Conservation (phyloP, 1,284 basidiomycete genomes). For the Trametes hirsuta region DNA sequence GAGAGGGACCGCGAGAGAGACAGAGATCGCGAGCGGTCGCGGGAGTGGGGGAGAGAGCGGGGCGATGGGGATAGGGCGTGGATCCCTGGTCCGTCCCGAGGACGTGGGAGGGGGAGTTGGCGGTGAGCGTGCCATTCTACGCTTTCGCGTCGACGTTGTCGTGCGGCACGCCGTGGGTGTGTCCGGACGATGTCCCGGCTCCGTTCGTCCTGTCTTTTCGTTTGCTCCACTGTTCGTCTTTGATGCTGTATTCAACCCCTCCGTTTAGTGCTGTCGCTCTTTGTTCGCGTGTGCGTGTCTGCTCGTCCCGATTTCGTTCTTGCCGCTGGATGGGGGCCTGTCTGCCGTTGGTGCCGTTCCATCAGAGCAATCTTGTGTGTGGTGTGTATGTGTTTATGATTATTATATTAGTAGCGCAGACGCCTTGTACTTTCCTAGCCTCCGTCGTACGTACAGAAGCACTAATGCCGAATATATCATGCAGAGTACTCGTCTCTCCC, state of each 20-base stretch:
- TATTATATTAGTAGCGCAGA: neutral
- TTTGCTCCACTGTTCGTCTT: no score
- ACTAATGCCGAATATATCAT: neutral
- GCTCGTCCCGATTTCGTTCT: no score
- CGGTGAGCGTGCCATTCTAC: constrained; percentile 3
- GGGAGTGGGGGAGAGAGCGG: constrained; percentile 23
- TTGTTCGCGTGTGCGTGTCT: no score
- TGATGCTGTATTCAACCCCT: no score
- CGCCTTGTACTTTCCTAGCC: neutral
- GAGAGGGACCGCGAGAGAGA: constrained; percentile 40
- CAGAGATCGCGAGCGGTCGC: constrained; percentile 19
- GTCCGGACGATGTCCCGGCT: no score
- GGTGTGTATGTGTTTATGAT: neutral
- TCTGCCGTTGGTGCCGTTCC: neutral
- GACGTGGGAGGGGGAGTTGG: constrained; percentile 17
- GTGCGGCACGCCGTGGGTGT: no score
- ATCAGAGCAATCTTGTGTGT: no score
- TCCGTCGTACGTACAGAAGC: constrained; percentile 1
- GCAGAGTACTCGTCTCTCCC: neutral
- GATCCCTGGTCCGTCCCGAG: constrained; percentile 23
- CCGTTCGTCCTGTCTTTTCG: no score
- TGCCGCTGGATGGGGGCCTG: neutral
- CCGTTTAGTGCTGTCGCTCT: no score
- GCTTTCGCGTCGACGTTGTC: neutral
- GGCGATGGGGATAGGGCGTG: constrained; percentile 21